Percentiles rank a stretch among this genome's conserved stretches.
These are phyloP conservation scores for Aspergillus calidoustus DNA, from an alignment of 2,329 filamentous ascomycete species.

Conservation along the genomic window DNA sequence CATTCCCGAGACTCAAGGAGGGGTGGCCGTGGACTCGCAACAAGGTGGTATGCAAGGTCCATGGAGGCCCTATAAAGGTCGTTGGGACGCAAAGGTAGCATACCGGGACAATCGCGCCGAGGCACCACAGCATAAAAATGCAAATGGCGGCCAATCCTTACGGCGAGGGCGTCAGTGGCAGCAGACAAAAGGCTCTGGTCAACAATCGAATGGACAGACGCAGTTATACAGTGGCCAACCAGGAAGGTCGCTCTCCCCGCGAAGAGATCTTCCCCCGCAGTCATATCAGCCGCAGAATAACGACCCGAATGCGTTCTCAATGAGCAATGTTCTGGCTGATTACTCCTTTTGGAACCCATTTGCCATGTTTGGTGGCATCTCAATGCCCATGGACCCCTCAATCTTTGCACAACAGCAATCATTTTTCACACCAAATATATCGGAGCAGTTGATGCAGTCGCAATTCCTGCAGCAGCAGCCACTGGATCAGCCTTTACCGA, in stretches of 20 bases:
- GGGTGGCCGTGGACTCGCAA: neutral
- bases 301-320: neutral
- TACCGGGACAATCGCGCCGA: conserved; percentile 5
- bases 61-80: conserved; percentile 28
- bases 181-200: neutral
- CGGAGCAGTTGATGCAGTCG: conserved; percentile 12
- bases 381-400: neutral
- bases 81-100: conserved; percentile 24
- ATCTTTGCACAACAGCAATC: conserved; percentile 11
- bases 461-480: conserved; percentile 12
- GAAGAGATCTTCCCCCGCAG: neutral
- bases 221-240: neutral
- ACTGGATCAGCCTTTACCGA: conserved; percentile 13
- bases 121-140: neutral
- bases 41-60: conserved; percentile 2
- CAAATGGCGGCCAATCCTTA: neutral
- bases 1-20: conserved; percentile 10
- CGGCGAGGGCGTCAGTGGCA: conserved; percentile 4
- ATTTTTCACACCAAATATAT: conserved; percentile 12
- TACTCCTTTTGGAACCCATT: conserved; percentile 18
- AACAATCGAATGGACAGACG: neutral
- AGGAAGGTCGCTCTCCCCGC: conserved; percentile 3
- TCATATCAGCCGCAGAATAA: conserved; percentile 1
- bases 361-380: conserved; percentile 8
- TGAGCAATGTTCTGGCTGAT: neutral